phyloP scores from a whole-genome alignment of 1,284 basidiomycete genomes.

The Paramarasmius palmivorus region DNA sequence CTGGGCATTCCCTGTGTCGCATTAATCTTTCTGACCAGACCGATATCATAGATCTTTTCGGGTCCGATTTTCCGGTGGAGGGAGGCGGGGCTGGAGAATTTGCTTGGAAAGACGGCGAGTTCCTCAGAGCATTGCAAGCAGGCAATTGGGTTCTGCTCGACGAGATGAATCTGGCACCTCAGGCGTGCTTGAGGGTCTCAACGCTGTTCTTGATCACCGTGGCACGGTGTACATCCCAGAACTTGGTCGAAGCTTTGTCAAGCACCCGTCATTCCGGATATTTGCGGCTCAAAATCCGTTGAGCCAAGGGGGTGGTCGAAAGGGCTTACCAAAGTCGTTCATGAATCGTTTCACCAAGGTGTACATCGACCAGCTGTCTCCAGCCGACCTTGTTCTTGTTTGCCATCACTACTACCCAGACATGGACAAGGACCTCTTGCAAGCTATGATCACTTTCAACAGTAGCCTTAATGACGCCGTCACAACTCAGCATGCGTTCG shows the following conservation, averaged over 20 bases:
- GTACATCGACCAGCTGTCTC: conserved; percentile 85
- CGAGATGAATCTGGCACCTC: conserved; percentile 98
- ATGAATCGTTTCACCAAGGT: conserved; percentile 98
- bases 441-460: conserved; percentile 88
- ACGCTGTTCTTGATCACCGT: conserved; percentile 95
- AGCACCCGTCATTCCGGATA: conserved; percentile 92
- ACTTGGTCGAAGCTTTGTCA: conserved; percentile 84
- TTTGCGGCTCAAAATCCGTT: conserved; percentile 99
- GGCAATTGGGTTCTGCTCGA: conserved; percentile 98
- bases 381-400: conserved; percentile 80
- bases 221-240: conserved; percentile 96
- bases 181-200: conserved; percentile 96
- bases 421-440: conserved; percentile 54
- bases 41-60: conserved; percentile 95
- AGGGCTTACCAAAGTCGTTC: conserved; percentile 97
- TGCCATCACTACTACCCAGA: conserved; percentile 77
- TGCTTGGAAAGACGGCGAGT: conserved; percentile 97
- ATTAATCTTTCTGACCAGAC: conserved; percentile 99
- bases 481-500: conserved; percentile 71
- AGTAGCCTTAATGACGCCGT: conserved; percentile 71
- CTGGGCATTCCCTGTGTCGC: conserved; percentile 84
- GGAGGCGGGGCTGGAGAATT: conserved; percentile 92
- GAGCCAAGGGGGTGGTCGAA: conserved; percentile 95
- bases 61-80: conserved; percentile 95
- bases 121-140: conserved; percentile 88